These are phyloP conservation scores for Citrullus amarus DNA, from an alignment of 306 rosid genomes.

Conservation along the genomic window DNA sequence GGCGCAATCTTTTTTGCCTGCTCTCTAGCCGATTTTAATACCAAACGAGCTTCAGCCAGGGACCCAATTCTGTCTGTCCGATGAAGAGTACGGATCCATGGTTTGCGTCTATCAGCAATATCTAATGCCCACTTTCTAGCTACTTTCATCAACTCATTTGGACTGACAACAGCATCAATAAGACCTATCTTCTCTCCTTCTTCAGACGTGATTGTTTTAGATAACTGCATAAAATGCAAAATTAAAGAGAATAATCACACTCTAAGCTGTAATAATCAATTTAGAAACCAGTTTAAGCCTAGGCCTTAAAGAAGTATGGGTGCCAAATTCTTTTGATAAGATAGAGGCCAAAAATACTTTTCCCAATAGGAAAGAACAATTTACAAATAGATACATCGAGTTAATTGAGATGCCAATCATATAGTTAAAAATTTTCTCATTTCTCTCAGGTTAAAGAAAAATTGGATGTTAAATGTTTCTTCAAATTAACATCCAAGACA, in stretches of 20 bases:
- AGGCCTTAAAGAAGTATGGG: neutral
- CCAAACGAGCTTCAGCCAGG: conserved; percentile 58
- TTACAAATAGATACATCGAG: neutral
- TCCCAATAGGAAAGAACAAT: neutral
- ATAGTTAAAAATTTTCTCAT: neutral
- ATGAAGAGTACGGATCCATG: conserved; percentile 85
- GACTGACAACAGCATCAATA: conserved; percentile 61
- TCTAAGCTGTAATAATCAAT: neutral
- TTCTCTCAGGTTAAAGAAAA: neutral
- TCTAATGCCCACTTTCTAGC: conserved; percentile 76
- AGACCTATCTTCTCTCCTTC: conserved; percentile 94
- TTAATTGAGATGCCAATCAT: neutral
- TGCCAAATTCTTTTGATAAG: neutral
- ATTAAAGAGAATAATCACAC: neutral
- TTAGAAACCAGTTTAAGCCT: neutral
- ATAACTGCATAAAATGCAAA: conserved; percentile 35
- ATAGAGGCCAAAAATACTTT: neutral
- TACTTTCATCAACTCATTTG: conserved; percentile 64
- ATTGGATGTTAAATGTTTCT: neutral
- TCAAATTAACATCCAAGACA: neutral
- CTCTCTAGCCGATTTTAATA: conserved; percentile 47
- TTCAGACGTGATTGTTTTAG: conserved; percentile 73
- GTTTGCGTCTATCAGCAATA: conserved; percentile 60
- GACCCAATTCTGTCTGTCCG: conserved; percentile 73
- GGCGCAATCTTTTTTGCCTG: conserved; percentile 67